Base-by-base conservation (phyloP, 2,329 filamentous ascomycete genomes). In the Colletotrichum viniferum region DNA sequence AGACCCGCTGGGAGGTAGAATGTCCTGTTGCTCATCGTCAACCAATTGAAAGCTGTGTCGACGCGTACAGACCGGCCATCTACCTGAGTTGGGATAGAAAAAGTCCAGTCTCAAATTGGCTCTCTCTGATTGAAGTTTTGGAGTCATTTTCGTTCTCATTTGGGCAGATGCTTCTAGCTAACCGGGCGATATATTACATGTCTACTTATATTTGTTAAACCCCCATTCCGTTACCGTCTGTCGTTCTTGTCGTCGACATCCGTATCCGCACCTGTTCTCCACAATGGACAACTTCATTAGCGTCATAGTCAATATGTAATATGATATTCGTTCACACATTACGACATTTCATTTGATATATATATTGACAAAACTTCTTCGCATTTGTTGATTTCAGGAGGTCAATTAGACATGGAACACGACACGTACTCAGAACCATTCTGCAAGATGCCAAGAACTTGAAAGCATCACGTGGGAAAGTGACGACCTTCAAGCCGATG, bases 301-400 rank as follows among this genome's bases (percentile, higher is more conserved):
- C 10, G 10, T 21, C 5, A 13, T 48, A 48, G 43, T 21, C n/a
- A 48, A n/a, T 21, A 12, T 2, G 10, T 3, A n/a, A 48, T n/a
- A 2, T 12, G 18, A n/a, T 3, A 48, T 12, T 18, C 38, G 0
- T 48, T 48, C 9, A n/a, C 7, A 6, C 3, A 1, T 4, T 48
- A 48, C 18, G 18, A 12, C 9, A n/a, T 48, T 8, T 12, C 1
- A 48, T 48, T n/a, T 48, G 10, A 48, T 4, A 4, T 5, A 48
- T 48, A 3, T 12, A 12, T 48, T 48, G n/a, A 13, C 0, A 48
- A 48, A 48, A 0, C 16, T 10, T 12, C 38, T 48, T n/a, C 18
- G 9, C 9, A 48, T 5, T 21, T 6, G 18, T n/a, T 48, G 5
- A 5, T n/a, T 10, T n/a, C 9, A 6, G 10, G 18, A 7, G 18